phyloP scores from a whole-genome alignment of 495 filamentous ascomycete species.

The Aspergillus cristatus region DNA sequence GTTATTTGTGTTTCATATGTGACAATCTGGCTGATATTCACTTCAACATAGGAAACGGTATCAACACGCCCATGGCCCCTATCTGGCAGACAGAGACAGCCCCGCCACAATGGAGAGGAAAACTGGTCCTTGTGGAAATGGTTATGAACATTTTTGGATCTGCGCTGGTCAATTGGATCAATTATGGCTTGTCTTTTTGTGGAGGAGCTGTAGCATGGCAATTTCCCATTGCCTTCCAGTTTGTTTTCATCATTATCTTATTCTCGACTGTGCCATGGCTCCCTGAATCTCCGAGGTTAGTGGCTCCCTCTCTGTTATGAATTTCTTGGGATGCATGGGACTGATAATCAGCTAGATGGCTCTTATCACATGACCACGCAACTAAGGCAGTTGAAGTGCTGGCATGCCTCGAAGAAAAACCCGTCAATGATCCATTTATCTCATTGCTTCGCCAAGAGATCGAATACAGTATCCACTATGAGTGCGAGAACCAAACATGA shows the following conservation, averaged over 20 bases:
- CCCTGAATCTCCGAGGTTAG: conserved; percentile 41
- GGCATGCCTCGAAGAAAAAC: conserved; percentile 35
- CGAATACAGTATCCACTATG: conserved; percentile 37
- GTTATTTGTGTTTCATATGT: no score
- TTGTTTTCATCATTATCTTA: conserved; percentile 43
- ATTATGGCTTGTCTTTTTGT: conserved; percentile 43
- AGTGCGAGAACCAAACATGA: conserved; percentile 35
- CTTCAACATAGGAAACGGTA: conserved; percentile 57
- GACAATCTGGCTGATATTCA: no score
- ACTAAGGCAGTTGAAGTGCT: conserved; percentile 41
- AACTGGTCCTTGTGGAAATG: conserved; percentile 52
- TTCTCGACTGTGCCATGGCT: conserved; percentile 44
- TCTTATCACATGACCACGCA: conserved; percentile 32
- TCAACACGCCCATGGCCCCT: conserved; percentile 55
- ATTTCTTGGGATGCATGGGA: neutral
- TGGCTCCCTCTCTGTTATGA: conserved; percentile 14
- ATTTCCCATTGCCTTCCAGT: conserved; percentile 44
- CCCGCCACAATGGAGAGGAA: conserved; percentile 48
- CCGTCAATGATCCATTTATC: conserved; percentile 38
- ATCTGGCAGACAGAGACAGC: conserved; percentile 59
- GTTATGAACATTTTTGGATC: conserved; percentile 53
- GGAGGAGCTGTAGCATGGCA: conserved; percentile 39
- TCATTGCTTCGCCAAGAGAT: conserved; percentile 39
- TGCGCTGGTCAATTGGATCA: conserved; percentile 46
- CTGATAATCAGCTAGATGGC: conserved; percentile 30